A percentile compares a stretch with the other conserved stretches of the same genome.
Evolutionary conservation across 495 filamentous ascomycete species (phyloP).

Genomic region (Chaetomium fimeti): DNA sequence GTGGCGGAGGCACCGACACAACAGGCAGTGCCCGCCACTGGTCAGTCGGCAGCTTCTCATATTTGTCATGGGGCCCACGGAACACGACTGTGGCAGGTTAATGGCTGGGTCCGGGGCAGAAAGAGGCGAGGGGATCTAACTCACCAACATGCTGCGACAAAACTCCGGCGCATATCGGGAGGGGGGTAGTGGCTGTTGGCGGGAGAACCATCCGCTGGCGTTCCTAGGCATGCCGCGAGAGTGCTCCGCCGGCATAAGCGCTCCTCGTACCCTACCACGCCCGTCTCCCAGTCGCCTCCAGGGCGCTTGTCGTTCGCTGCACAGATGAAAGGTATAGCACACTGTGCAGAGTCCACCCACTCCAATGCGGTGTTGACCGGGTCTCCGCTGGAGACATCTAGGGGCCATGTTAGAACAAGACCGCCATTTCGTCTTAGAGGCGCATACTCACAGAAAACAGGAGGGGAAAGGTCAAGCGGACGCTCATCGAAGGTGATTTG

Average conservation of each 20-base stretch:
- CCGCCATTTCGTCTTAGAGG: not conserved
- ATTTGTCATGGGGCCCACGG: slow-evolving; percentile 48
- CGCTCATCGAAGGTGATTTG: slow-evolving; percentile 41
- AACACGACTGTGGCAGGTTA: slow-evolving; percentile 42
- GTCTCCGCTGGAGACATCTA: slow-evolving; percentile 61
- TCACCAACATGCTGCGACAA: slow-evolving; percentile 63
- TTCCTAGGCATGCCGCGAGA: slow-evolving; percentile 61
- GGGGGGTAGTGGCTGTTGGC: slow-evolving; percentile 60
- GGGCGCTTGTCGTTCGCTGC: slow-evolving; percentile 71
- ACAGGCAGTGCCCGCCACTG: slow-evolving; percentile 58
- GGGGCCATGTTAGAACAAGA: slow-evolving; percentile 21
- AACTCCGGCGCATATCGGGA: slow-evolving; percentile 63
- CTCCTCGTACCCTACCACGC: slow-evolving; percentile 66
- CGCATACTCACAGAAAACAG: slow-evolving; percentile 42
- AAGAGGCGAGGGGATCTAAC: slow-evolving; percentile 25
- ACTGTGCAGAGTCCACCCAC: slow-evolving; percentile 47
- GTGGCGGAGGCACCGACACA: slow-evolving; percentile 67
- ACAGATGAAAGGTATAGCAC: slow-evolving; percentile 64
- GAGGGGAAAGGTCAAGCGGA: slow-evolving; percentile 36
- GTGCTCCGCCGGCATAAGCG: slow-evolving; percentile 69
- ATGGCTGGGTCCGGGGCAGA: slow-evolving; percentile 6
- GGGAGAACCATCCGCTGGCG: slow-evolving; percentile 47
- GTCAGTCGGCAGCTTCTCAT: slow-evolving; percentile 45
- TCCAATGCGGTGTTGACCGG: slow-evolving; percentile 66
- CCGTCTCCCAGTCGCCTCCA: slow-evolving; percentile 76